These are phyloP conservation scores for Haplographium delicatum DNA, from an alignment of 495 filamentous ascomycete species.

Conservation along the genomic window DNA sequence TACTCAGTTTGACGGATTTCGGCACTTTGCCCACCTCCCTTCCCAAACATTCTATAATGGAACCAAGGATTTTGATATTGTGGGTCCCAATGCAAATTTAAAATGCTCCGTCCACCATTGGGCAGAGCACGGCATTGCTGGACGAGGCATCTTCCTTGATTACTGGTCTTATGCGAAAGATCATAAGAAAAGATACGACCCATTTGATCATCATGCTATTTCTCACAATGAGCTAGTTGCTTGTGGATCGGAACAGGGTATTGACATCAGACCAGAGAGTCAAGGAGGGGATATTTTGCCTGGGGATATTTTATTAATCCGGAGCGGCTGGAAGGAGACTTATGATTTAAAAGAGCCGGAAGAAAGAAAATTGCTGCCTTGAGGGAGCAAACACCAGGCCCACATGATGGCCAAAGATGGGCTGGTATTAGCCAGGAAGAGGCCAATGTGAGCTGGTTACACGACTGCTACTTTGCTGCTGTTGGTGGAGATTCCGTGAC, in stretches of 20 bases:
- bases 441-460: constrained; percentile 52
- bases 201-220: constrained; percentile 50
- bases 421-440: constrained; percentile 55
- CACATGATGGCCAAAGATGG: constrained; percentile 40
- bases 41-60: constrained; percentile 47
- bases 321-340: constrained; percentile 53
- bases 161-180: constrained; percentile 29
- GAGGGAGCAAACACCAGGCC: constrained; percentile 34
- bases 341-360: constrained; percentile 38
- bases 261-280: constrained; percentile 39
- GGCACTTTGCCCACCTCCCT: constrained; percentile 45
- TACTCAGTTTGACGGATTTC: constrained; percentile 67
- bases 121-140: constrained; percentile 26
- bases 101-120: constrained; percentile 50
- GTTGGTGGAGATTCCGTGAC: constrained; percentile 42
- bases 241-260: constrained; percentile 44
- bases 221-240: constrained; percentile 43
- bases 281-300: constrained; percentile 57
- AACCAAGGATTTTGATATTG: constrained; percentile 40
- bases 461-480: constrained; percentile 54
- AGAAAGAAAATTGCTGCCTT: constrained; percentile 35
- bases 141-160: constrained; percentile 5
- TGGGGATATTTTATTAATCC: constrained; percentile 58
- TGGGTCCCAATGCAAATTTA: constrained; percentile 41
- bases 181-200: constrained; percentile 44